Evolutionary conservation across 192 early-diverging fungal genomes (phyloP).

Genomic region (Piromyces sp.): DNA sequence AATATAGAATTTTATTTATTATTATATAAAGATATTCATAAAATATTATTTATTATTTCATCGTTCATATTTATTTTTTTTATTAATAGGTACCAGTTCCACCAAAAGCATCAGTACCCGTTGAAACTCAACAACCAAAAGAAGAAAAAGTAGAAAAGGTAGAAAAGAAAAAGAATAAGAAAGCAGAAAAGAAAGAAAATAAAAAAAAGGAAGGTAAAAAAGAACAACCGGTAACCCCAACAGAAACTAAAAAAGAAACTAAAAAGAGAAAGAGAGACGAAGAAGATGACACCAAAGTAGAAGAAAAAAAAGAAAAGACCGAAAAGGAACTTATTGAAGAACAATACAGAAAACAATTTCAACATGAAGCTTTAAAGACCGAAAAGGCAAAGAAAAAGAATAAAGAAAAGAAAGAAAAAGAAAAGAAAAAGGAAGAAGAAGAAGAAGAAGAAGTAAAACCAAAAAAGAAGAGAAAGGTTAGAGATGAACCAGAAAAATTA

Average conservation of each 20-base stretch:
- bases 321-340: neutral
- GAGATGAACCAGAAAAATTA: constrained; percentile 23
- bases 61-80: too few species aligned
- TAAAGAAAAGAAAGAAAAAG: constrained; percentile 2
- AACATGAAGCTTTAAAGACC: neutral
- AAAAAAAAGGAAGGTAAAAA: constrained; percentile 11
- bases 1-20: too few species aligned
- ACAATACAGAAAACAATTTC: neutral
- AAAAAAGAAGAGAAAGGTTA: constrained; percentile 14
- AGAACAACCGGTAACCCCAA: too few species aligned
- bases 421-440: constrained; percentile 3
- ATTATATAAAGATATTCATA: too few species aligned
- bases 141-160: constrained; percentile 17
- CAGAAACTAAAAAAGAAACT: constrained; percentile 4
- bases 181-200: constrained; percentile 11
- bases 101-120: neutral
- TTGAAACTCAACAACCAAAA: constrained; percentile 2
- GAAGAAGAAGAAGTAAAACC: neutral
- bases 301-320: neutral
- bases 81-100: neutral
- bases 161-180: constrained; percentile 9
- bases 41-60: too few species aligned
- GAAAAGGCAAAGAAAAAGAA: constrained; percentile 9
- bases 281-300: neutral
- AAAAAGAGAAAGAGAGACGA: neutral